phyloP scores from a whole-genome alignment of 2,329 filamentous ascomycete species.

The Verticillium tricorpus region DNA sequence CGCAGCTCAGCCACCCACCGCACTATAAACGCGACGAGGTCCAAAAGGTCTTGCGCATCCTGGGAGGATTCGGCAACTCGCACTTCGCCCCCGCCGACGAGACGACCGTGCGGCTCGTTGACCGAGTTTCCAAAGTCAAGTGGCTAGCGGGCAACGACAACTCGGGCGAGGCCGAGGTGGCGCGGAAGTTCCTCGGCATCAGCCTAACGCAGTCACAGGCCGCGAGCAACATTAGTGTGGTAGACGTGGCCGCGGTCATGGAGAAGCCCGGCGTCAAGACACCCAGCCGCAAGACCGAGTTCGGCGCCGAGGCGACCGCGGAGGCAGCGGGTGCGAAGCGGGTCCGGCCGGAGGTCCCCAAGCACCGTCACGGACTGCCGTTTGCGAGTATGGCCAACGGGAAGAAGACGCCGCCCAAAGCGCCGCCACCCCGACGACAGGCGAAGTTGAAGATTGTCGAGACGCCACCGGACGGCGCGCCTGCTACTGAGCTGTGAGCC shows the following conservation, averaged over 20 bases:
- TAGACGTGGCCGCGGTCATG: conserved; percentile 72
- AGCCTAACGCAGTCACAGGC: conserved; percentile 60
- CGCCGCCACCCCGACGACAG: conserved; percentile 40
- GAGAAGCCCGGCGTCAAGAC: conserved; percentile 82
- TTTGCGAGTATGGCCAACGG: conserved; percentile 27
- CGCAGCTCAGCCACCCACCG: conserved; percentile 78
- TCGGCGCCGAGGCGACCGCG: conserved; percentile 16
- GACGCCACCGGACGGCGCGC: background rate
- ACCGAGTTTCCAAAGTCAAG: conserved; percentile 67
- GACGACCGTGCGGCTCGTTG: conserved; percentile 72
- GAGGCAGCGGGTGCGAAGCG: conserved; percentile 34
- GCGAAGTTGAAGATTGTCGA: conserved; percentile 26
- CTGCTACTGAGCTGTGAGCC: background rate
- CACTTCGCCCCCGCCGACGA: conserved; percentile 80
- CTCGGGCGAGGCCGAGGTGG: conserved; percentile 40
- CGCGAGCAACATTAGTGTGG: conserved; percentile 71
- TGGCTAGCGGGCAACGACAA: conserved; percentile 54
- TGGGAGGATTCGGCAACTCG: conserved; percentile 60
- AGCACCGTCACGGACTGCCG: conserved; percentile 49
- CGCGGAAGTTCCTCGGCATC: conserved; percentile 63
- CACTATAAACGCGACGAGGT: conserved; percentile 92
- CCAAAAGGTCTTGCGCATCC: conserved; percentile 66
- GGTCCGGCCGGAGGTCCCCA: conserved; percentile 50
- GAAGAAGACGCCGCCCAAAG: conserved; percentile 40
- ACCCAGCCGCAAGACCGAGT: conserved; percentile 55